A percentile compares a stretch with the other conserved stretches of the same genome.
These are phyloP conservation scores for Cantharellus cinnabarinus DNA, from an alignment of 768 basidiomycete species.

Conservation along the genomic window DNA sequence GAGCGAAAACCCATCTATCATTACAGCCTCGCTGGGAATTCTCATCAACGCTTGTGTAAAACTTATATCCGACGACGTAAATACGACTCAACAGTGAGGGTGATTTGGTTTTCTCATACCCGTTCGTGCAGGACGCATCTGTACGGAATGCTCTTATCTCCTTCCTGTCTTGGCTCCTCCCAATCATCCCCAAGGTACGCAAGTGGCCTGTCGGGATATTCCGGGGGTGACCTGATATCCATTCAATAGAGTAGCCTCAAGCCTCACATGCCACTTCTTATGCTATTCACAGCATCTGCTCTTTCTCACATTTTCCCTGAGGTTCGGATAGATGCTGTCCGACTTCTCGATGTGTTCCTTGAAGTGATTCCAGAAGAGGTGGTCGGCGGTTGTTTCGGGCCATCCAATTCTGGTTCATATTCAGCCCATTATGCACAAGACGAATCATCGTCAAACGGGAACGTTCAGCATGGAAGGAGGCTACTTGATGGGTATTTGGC, in stretches of 20 bases:
- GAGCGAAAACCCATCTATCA: conserved; percentile 34
- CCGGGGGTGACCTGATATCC: background rate
- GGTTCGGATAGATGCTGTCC: conserved; percentile 76
- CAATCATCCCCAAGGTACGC: conserved; percentile 36
- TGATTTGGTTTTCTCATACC: conserved; percentile 2
- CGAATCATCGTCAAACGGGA: conserved; percentile 4
- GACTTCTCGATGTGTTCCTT: conserved; percentile 56
- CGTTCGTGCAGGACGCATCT: conserved; percentile 38
- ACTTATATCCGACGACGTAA: conserved; percentile 64
- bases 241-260: conserved; percentile 36
- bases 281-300: conserved; percentile 77
- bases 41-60: conserved; percentile 45
- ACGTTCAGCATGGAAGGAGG: conserved; percentile 33
- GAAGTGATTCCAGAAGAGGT: conserved; percentile 47
- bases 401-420: conserved; percentile 1
- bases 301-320: conserved; percentile 92
- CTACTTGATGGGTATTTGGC: conserved; percentile 65
- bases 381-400: conserved; percentile 43
- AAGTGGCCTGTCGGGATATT: background rate
- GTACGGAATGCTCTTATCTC: conserved; percentile 55
- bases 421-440: background rate
- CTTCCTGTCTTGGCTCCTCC: conserved; percentile 56
- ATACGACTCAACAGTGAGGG: background rate
- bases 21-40: conserved; percentile 30
- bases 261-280: conserved; percentile 54